These are phyloP conservation scores for Fusarium nurragi DNA, from an alignment of 2,329 filamentous ascomycete species.

Conservation along the genomic window DNA sequence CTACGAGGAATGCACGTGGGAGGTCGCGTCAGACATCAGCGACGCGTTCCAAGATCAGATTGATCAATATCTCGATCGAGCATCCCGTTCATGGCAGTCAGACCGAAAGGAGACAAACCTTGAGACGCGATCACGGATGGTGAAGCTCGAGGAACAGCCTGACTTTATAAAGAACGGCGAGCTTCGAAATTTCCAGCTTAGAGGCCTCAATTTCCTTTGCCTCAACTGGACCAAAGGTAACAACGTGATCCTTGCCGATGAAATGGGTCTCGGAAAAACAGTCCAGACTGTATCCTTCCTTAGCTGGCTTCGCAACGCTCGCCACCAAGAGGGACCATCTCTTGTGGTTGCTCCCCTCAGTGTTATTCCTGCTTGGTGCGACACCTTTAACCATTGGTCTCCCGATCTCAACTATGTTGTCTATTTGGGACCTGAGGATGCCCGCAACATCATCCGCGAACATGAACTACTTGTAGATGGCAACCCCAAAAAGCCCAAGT, in stretches of 20 bases:
- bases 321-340: slow-evolving; percentile 91
- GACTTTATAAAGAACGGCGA: slow-evolving; percentile 85
- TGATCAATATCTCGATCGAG: slow-evolving; percentile 87
- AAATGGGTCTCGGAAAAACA: slow-evolving; percentile 98
- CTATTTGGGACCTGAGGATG: slow-evolving; percentile 89
- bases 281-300: slow-evolving; percentile 97
- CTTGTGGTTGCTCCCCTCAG: slow-evolving; percentile 97
- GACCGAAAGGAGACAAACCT: slow-evolving; percentile 80
- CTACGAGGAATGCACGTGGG: slow-evolving; percentile 97
- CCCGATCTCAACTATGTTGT: slow-evolving; percentile 97
- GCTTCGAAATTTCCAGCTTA: slow-evolving; percentile 91
- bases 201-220: slow-evolving; percentile 92
- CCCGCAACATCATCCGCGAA: slow-evolving; percentile 87
- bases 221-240: slow-evolving; percentile 95
- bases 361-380: slow-evolving; percentile 97
- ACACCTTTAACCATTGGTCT: slow-evolving; percentile 96
- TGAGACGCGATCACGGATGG: slow-evolving; percentile 78
- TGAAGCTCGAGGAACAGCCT: slow-evolving; percentile 81
- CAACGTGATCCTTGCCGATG: slow-evolving; percentile 96
- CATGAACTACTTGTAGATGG: slow-evolving; percentile 88
- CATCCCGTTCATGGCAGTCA: slow-evolving; percentile 81
- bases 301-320: slow-evolving; percentile 93
- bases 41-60: slow-evolving; percentile 87
- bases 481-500: slow-evolving; percentile 89
- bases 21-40: slow-evolving; percentile 77